Conservation (phyloP, 1,284 basidiomycete genomes). For the Bondarzewia mesenterica region DNA sequence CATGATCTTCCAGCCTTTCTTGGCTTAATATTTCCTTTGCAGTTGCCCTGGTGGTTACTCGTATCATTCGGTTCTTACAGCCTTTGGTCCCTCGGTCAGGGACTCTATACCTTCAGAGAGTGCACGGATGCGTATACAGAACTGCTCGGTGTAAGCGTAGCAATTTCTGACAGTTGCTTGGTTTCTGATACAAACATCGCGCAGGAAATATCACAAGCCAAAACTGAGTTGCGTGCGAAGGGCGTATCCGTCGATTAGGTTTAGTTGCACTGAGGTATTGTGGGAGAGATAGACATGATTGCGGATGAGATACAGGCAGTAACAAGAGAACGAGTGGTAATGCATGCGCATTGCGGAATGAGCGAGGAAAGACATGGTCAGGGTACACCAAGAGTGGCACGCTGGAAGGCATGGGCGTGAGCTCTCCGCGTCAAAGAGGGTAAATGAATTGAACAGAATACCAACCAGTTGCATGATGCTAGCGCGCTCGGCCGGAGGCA, state of each 20-base stretch:
- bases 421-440: neutral
- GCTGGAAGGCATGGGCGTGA: conserved; percentile 6
- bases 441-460: conserved; percentile 9
- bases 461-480: conserved; percentile 63
- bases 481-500: conserved; percentile 52
- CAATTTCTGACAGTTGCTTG: neutral
- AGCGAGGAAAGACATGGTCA: neutral
- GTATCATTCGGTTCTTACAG: conserved; percentile 44
- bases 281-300: neutral
- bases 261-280: neutral
- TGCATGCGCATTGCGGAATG: neutral
- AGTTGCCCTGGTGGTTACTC: conserved; percentile 47
- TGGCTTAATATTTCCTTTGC: too few species aligned
- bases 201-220: conserved; percentile 39
- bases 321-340: too few species aligned
- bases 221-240: conserved; percentile 38
- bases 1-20: too few species aligned
- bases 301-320: neutral
- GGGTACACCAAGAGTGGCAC: conserved; percentile 10
- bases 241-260: conserved; percentile 40
- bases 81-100: conserved; percentile 38
- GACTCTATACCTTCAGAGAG: conserved; percentile 40
- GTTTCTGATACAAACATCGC: neutral
- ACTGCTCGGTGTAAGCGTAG: conserved; percentile 31
- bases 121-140: conserved; percentile 45